A percentile compares a stretch with the other conserved stretches of the same genome.
These are phyloP conservation scores for Mimosa bimucronata DNA, from an alignment of 306 rosid species.

Conservation along the genomic window DNA sequence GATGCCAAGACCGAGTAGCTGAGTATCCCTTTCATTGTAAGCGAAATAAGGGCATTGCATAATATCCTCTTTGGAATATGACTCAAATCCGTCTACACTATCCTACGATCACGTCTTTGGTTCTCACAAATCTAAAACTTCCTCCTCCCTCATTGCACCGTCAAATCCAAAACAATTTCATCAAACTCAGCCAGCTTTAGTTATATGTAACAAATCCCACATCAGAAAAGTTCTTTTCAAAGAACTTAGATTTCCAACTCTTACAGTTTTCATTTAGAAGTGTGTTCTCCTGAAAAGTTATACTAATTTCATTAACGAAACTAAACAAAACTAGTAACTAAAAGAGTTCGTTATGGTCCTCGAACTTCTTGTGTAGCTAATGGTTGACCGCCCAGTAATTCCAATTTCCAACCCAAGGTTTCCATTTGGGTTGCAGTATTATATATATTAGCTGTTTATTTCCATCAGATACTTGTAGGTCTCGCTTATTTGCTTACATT, in stretches of 20 bases:
- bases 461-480: neutral
- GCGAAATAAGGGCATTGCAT: conserved; percentile 16
- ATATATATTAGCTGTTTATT: neutral
- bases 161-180: neutral
- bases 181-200: neutral
- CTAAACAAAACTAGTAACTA: neutral
- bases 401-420: neutral
- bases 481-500: neutral
- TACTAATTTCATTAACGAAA: too few relatives aligned
- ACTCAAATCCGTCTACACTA: conserved; percentile 12
- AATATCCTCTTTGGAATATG: neutral
- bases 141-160: neutral
- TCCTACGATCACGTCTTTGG: neutral
- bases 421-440: neutral
- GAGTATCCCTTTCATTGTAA: conserved; percentile 7
- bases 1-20: conserved; percentile 26
- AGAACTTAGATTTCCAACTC: too few relatives aligned
- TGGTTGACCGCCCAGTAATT: conserved; percentile 14
- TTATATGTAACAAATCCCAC: too few relatives aligned
- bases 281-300: too few relatives aligned
- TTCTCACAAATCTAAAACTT: neutral
- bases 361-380: conserved; percentile 2
- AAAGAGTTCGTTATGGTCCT: neutral
- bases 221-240: too few relatives aligned
- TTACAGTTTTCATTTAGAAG: too few relatives aligned